These are phyloP conservation scores for Trametes gibbosa DNA, from an alignment of 768 basidiomycete genomes.

Conservation along the genomic window DNA sequence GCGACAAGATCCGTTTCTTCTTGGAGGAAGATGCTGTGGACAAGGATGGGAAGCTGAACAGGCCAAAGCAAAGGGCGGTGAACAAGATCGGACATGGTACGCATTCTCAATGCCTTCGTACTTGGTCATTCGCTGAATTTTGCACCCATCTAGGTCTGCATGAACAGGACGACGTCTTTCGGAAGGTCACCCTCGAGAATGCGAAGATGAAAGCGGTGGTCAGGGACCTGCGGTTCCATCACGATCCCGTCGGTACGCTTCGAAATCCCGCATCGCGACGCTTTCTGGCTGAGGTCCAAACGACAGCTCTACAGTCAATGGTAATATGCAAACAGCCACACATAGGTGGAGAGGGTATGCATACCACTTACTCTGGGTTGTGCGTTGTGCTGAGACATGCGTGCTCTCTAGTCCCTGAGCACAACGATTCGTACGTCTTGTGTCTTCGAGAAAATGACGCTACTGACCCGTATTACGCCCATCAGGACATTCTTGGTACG, in stretches of 20 bases:
- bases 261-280: too few species aligned
- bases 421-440: conserved; percentile 84
- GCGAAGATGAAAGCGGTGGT: conserved; percentile 66
- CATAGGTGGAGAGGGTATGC: conserved; percentile 87
- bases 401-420: conserved; percentile 65
- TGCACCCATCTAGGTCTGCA: conserved; percentile 80
- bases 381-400: not conserved
- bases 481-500: conserved; percentile 68
- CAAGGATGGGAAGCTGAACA: conserved; percentile 61
- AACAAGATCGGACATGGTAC: conserved; percentile 95
- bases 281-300: not conserved
- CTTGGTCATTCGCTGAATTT: not conserved
- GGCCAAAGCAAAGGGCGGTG: conserved; percentile 73
- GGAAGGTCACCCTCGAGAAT: conserved; percentile 78
- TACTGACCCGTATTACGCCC: not conserved
- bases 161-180: conserved; percentile 79
- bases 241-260: conserved; percentile 75
- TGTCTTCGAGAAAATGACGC: not conserved
- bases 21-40: conserved; percentile 87
- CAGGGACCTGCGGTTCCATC: conserved; percentile 76
- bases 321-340: conserved; percentile 92
- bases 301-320: conserved; percentile 87
- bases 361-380: too few species aligned
- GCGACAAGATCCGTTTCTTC: conserved; percentile 95
- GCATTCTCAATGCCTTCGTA: not conserved